Base-by-base conservation (phyloP, 139 green algal species). In the Micractinium sp. region DNA sequence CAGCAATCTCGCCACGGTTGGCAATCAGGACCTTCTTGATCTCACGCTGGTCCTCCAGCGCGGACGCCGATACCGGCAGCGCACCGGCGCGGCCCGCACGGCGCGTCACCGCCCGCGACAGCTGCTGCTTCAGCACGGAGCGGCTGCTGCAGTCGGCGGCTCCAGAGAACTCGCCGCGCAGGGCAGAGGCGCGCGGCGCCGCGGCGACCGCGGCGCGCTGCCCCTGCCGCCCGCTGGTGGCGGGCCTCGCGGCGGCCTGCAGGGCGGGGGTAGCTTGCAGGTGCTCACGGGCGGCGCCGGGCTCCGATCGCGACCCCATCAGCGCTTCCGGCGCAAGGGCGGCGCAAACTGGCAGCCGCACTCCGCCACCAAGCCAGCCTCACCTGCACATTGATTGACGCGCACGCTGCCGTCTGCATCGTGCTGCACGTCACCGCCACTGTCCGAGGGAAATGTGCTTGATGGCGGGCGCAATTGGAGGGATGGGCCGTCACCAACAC, bases 1-100 rank as follows among this genome's bases (percentile, higher is more conserved):
- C 96, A 12, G 97, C 97, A 91, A 99, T 99, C 92, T 99, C 97
- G 27, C 97, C 97, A 38, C 97, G 91, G 92, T 99, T 99, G 69
- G 96, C 97, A 61, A 99, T 95, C 53, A 99, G 94, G 0, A 99
- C 96, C 92, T 98, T 93, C 41, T 88, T 92, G 63, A 93, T 92
- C 31, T 82, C 67, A 22, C 31, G 61, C 67, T 90, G 67, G 63
- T 81, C 13, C 47, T 47, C 38, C 61, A 63, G 33, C 27, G 31
- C 67, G 29, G 61, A 66, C 12, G 69, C 67, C 29, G 61, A 12
- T 2, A 56, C 39, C 0, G 47, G 53, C 19, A 61, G 14, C 22
- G 60, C 38, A 27, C 41, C 27, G 60, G 61, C 23, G 66, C 88
- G 81, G 39, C 39, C 31, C 31, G 39, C 73, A 53, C 71, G 71